Conservation (phyloP, 257 asterid species). For the Scutellaria baicalensis region DNA sequence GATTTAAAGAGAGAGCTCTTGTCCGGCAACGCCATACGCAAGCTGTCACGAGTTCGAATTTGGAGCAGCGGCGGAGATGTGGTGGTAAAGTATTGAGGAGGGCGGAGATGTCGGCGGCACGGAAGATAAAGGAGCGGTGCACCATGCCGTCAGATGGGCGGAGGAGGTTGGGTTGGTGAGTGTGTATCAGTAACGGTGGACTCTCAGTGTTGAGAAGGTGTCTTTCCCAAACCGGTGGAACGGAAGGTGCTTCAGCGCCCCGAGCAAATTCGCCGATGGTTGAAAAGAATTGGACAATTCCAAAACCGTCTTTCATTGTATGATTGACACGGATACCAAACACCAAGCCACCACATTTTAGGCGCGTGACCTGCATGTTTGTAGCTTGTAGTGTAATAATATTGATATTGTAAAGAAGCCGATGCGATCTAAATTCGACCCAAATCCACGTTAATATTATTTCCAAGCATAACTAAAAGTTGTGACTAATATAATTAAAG, state of each 20-base stretch:
- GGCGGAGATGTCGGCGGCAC: slow-evolving; percentile 33
- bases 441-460: too few species aligned
- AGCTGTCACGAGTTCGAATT: slow-evolving; percentile 32
- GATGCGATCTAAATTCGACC: too few species aligned
- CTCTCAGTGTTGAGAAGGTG: slow-evolving; percentile 36
- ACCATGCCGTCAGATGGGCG: slow-evolving; percentile 44
- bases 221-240: slow-evolving; percentile 48
- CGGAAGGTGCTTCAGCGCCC: slow-evolving; percentile 39
- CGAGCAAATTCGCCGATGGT: slow-evolving; percentile 48
- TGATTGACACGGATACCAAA: slow-evolving; percentile 50
- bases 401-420: too few species aligned
- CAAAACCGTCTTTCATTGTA: slow-evolving; percentile 46
- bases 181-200: slow-evolving; percentile 29
- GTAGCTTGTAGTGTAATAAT: too few species aligned
- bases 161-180: slow-evolving; percentile 28
- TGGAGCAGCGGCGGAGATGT: slow-evolving; percentile 29
- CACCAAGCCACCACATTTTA: slow-evolving; percentile 50
- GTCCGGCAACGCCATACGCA: slow-evolving; percentile 54
- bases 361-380: slow-evolving; percentile 49
- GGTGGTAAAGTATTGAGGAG: slow-evolving; percentile 36
- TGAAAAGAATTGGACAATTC: slow-evolving; percentile 43
- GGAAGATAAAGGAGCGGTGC: slow-evolving; percentile 57
- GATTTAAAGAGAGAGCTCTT: slow-evolving; percentile 27
- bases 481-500: too few species aligned
- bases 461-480: too few species aligned